Evolutionary conservation across 73 alveolate species (phyloP).

Genomic region (Durusdinium trenchii): DNA sequence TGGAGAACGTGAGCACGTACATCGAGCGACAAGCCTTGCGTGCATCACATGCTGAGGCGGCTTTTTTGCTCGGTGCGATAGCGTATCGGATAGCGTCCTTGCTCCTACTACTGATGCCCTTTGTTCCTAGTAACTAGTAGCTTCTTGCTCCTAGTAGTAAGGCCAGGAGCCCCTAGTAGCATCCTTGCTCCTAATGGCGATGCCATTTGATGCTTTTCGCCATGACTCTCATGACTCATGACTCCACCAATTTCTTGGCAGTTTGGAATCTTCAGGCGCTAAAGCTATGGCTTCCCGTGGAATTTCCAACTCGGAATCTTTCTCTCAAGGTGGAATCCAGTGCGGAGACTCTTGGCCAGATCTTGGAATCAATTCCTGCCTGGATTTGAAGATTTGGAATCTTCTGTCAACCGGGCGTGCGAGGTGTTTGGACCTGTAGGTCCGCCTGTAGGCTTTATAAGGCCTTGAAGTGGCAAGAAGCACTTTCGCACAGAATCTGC

Average conservation of each 20-base stretch:
- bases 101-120: not conserved
- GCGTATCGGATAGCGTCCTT: not conserved
- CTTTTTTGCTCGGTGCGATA: not conserved
- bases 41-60: slow-evolving; percentile 18
- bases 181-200: not conserved
- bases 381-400: not conserved
- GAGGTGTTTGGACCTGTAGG: not conserved
- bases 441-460: no score
- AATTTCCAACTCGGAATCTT: slow-evolving; percentile 24
- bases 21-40: slow-evolving; percentile 21
- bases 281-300: slow-evolving; percentile 39
- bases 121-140: not conserved
- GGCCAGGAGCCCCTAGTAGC: no score
- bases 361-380: not conserved
- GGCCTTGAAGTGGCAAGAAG: no score
- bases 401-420: not conserved
- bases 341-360: not conserved
- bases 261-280: not conserved
- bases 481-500: no score
- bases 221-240: not conserved
- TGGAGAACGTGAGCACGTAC: not conserved
- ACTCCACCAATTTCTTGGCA: not conserved
- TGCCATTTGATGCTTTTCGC: not conserved
- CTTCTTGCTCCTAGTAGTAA: no score
- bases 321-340: not conserved